These are phyloP conservation scores for Saccharomyces paradoxus DNA, from an alignment of 805 yeast species.

Conservation along the genomic window DNA sequence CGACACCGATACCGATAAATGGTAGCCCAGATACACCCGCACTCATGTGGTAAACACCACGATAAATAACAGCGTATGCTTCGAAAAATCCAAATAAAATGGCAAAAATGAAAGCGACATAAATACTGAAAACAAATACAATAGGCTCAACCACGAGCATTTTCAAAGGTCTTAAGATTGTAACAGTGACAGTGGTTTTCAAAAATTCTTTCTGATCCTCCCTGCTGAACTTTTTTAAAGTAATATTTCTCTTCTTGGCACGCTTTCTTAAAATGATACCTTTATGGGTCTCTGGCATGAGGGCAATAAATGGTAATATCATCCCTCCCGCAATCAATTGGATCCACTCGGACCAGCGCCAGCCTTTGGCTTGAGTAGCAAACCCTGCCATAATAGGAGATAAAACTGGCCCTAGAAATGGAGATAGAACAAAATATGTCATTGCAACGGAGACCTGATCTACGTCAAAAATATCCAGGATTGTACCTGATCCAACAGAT, in stretches of 20 bases:
- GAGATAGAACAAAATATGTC: slow-evolving; percentile 70
- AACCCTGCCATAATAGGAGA: slow-evolving; percentile 73
- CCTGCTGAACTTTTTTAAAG: slow-evolving; percentile 33
- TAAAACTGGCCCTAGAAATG: slow-evolving; percentile 71
- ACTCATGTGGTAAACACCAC: slow-evolving; percentile 53
- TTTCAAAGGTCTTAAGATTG: slow-evolving; percentile 54
- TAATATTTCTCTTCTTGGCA: slow-evolving; percentile 52
- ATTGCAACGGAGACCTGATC: slow-evolving; percentile 63
- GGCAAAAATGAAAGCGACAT: slow-evolving; percentile 68
- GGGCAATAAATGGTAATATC: slow-evolving; percentile 39
- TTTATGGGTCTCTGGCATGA: slow-evolving; percentile 63
- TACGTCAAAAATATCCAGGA: slow-evolving; percentile 67
- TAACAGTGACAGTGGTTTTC: slow-evolving; percentile 39
- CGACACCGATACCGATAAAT: slow-evolving; percentile 65
- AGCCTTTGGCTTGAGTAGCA: slow-evolving; percentile 50
- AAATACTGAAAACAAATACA: slow-evolving; percentile 58
- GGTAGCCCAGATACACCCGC: slow-evolving; percentile 60
- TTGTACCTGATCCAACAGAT: slow-evolving; percentile 79
- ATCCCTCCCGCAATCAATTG: slow-evolving; percentile 58
- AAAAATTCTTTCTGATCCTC: slow-evolving; percentile 33
- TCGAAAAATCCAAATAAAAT: slow-evolving; percentile 74
- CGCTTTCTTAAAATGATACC: slow-evolving; percentile 53
- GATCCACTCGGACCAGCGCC: slow-evolving; percentile 71
- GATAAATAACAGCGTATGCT: slow-evolving; percentile 48
- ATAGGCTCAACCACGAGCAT: slow-evolving; percentile 72